Evolutionary conservation across 2,329 filamentous ascomycete genomes (phyloP), one percentile per base, ranked within the genome.

Genomic region (Colletotrichum tabaci): DNA sequence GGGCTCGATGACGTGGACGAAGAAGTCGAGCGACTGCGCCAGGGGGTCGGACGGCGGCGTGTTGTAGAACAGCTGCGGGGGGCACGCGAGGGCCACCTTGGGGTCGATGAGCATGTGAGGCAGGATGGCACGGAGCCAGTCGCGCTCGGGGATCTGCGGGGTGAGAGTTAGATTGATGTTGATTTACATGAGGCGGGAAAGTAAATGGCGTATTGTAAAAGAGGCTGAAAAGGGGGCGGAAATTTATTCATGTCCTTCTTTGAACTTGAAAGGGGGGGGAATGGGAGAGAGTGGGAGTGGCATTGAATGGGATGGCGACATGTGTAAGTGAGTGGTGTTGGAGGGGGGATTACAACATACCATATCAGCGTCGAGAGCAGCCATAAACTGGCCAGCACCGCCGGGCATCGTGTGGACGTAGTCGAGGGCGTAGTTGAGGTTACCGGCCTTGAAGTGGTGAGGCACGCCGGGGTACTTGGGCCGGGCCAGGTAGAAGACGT

Each of bases 361-460:
- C 90, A 92, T 92, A 77, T 92, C 90, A 23, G 90, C 90, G 76
- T 92, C 90, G 44, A 92, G 81, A 49, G 88, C 87, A n/a, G 89
- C 90, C 77, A 91, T 87, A 77, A 84, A 91, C 75, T 88, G 83
- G 50, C 84, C 83, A n/a, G 87, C 82, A 30, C 88, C 88, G 21
- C 87, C 88, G 1, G 87, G 86, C 42, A 90, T 79, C n/a, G 80
- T 76, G 18, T 83, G 82, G 5, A 85, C 82, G 66, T 85, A 82
- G 18, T 89, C 85, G 23, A 89, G 79, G 44, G 88, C 90, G 67
- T 89, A 87, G 79, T 91, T 91, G 63, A 92, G 81, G 76, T 92
- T 92, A 61, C 90, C 89, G 1, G 90, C 89, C 82, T 92, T 92
- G 83, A 89, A 91, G 76, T 89, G 87, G 74, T 88, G 84, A 2